Conservation (phyloP, 75 land plant species). For the Cupressus sempervirens region DNA sequence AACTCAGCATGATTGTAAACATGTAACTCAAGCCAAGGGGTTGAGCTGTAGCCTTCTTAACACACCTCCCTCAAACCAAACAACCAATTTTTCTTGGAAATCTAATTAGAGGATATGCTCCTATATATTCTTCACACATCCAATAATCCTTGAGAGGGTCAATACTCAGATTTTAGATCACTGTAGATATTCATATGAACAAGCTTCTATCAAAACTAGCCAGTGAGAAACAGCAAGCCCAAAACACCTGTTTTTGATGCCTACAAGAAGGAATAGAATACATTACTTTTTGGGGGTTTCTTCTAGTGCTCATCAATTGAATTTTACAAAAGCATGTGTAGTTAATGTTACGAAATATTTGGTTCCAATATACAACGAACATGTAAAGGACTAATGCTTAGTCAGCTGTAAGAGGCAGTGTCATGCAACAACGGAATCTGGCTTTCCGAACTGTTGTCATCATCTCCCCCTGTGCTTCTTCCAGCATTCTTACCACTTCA, state of each 20-base stretch:
- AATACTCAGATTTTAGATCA: conserved; percentile 9
- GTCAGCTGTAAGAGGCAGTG: conserved; percentile 73
- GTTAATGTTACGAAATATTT: conserved; percentile 10
- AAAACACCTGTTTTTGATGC: conserved; percentile 13
- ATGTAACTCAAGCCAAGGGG: conserved; percentile 10
- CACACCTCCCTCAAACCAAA: conserved; percentile 9
- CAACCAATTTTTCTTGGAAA: conserved; percentile 4
- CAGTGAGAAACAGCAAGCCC: conserved; percentile 12
- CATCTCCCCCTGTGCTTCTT: conserved; percentile 72
- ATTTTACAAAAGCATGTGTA: conserved; percentile 15
- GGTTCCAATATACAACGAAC: conserved; percentile 13
- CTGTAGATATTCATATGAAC: conserved; percentile 13
- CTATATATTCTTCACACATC: conserved; percentile 12
- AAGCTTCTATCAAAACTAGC: conserved; percentile 15
- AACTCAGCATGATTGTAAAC: conserved; percentile 9
- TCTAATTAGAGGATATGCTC: conserved; percentile 11
- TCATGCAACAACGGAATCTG: conserved; percentile 75
- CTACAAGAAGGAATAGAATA: conserved; percentile 15
- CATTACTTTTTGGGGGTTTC: conserved; percentile 13
- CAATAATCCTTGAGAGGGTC: conserved; percentile 12
- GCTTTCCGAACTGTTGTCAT: conserved; percentile 79
- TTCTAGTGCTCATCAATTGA: conserved; percentile 14
- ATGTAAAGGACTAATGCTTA: conserved; percentile 26
- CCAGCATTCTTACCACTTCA: conserved; percentile 75
- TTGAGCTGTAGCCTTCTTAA: conserved; percentile 12